Evolutionary conservation across 2,329 filamentous ascomycete genomes (phyloP), one percentile per base, ranked within the genome.

Genomic region (Aspergillus sojae): DNA sequence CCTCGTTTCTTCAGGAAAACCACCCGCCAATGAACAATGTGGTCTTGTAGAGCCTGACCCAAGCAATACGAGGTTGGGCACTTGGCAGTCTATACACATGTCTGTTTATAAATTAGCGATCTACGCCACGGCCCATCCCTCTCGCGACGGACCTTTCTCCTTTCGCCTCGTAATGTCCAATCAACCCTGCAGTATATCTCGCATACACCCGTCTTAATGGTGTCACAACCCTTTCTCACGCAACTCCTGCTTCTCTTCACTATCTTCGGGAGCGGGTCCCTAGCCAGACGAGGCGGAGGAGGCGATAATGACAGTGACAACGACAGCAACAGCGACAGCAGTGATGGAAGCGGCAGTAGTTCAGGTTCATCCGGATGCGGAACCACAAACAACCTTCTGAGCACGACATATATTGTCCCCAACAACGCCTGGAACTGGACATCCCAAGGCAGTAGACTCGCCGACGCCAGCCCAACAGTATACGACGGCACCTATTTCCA

Each of bases 401-500:
- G 4, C 4, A 57, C 21, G 1, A 30, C 23, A 9, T 28, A 60
- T 36, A 2, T 60, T n/a, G 46, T 60, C 16, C 58, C 58, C 34
- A 30, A 45, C 16, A 34, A 41, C 19, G 30, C 48, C 21, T 12
- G 23, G 9, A 60, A 60, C 34, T 60, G 46, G 58, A 60, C 58
- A 32, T 52, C 58, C 2, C 32, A 54, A 23, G 46, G 21, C 32
- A 39, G 58, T 6, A 36, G 45, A 4, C 2, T 0, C 2, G 16
- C 32, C 0, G 32, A n/a, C 2, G n/a, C 30, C 3, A 60, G 23
- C n/a, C 48, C 58, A 36, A 54, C 46, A 7, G 23, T 28, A 54
- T 60, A 60, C 48, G 58, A 60, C 23, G 58, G 58, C 11, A 54
- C 34, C 7, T 60, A 41, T 23, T 60, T 60, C 21, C 58, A 41